Conservation (phyloP, 306 rosid species). For the Cucumis sativus region Cucumber_9930_V3 NC_026655.2:17811501-17812000, state of each 20-base stretch:
- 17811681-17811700: not conserved
- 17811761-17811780: not conserved
- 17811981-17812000: constrained; percentile 2
- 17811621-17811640: not conserved
- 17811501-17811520: not conserved
- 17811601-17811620: not conserved
- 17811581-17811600: not conserved
- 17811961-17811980: not conserved
- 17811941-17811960: not conserved
- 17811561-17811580: not conserved
- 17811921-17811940: constrained; percentile 33
- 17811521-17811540: not conserved
- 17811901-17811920: constrained; percentile 50
- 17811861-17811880: constrained; percentile 35
- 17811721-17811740: not conserved
- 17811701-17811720: not conserved
- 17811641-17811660: not conserved
- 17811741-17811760: not conserved
- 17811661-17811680: constrained; percentile 1
- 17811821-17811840: not conserved
- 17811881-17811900: constrained; percentile 38
- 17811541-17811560: not conserved
- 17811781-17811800: not conserved
- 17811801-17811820: not conserved
- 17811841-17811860: constrained; percentile 68